These are phyloP conservation scores for Meredithiella fracta DNA, from an alignment of 2,329 filamentous ascomycete genomes.

Conservation along the genomic window DNA sequence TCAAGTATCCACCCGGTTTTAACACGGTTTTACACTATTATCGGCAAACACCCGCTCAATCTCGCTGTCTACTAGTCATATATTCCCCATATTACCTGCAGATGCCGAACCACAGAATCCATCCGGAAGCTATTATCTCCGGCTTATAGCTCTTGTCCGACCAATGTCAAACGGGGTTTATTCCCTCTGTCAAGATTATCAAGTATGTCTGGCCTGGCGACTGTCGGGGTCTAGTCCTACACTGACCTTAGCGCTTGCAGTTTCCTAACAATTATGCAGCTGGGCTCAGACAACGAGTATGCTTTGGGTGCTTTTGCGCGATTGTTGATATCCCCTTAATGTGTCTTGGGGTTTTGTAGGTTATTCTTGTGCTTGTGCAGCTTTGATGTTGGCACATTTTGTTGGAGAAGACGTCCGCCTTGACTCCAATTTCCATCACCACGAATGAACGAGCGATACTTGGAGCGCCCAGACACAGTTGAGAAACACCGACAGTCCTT, in stretches of 20 bases:
- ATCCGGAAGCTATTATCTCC: background rate
- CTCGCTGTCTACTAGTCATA: too few relatives aligned
- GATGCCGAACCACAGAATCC: too few relatives aligned
- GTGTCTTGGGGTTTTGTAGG: background rate
- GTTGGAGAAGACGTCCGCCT: too few relatives aligned
- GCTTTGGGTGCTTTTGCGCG: background rate
- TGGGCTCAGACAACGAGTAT: background rate
- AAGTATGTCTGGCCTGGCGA: background rate
- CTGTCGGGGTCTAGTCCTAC: background rate
- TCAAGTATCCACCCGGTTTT: background rate
- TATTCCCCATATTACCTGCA: too few relatives aligned
- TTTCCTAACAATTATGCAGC: conserved; percentile 1
- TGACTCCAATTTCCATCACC: too few relatives aligned
- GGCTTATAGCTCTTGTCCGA: background rate
- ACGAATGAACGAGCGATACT: too few relatives aligned
- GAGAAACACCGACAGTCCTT: too few relatives aligned
- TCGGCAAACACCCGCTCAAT: background rate
- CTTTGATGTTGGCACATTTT: background rate
- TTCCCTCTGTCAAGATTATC: background rate
- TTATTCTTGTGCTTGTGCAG: background rate
- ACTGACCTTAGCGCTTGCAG: conserved; percentile 4
- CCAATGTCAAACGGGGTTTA: background rate
- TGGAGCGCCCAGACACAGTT: too few relatives aligned
- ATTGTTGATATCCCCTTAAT: background rate
- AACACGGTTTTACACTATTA: too few relatives aligned